A percentile compares a stretch with the other conserved stretches of the same genome.
phyloP scores from a whole-genome alignment of 2,329 filamentous ascomycete species.

The Apiospora arundinis region DNA sequence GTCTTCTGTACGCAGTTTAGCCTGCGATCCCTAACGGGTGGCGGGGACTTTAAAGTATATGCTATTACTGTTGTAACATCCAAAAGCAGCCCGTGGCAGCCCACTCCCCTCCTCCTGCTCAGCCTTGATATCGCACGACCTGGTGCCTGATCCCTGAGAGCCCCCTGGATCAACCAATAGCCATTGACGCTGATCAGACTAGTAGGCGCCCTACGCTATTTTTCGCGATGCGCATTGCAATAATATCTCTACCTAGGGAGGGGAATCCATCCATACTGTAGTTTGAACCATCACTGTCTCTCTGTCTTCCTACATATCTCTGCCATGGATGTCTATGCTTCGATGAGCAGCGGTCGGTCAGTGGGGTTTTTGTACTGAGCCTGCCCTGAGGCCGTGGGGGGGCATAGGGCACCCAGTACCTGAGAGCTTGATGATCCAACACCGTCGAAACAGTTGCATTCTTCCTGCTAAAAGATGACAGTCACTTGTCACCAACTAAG shows the following conservation, averaged over 20 bases:
- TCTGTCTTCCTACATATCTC: neutral
- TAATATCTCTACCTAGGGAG: neutral
- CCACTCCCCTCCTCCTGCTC: constrained; percentile 4
- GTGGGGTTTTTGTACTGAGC: neutral
- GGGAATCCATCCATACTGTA: neutral
- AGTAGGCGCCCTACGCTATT: neutral
- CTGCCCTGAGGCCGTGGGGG: neutral
- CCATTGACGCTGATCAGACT: neutral
- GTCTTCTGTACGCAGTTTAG: neutral
- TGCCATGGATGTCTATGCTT: neutral
- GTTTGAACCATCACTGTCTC: neutral
- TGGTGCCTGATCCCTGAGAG: constrained; percentile 11
- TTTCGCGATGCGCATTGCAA: constrained; percentile 3
- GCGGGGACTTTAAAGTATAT: constrained; percentile 8
- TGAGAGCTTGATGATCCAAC: neutral
- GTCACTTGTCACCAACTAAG: neutral
- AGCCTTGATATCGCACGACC: constrained; percentile 16
- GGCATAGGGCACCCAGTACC: neutral
- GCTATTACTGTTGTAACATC: neutral
- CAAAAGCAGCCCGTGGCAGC: neutral
- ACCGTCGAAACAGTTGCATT: constrained; percentile 1
- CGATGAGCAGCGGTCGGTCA: neutral
- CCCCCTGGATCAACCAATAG: neutral
- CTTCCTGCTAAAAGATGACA: neutral
- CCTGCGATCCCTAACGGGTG: constrained; percentile 1